Conservation (phyloP, 2,329 filamentous ascomycete genomes). For the Onygenales sp. region DNA sequence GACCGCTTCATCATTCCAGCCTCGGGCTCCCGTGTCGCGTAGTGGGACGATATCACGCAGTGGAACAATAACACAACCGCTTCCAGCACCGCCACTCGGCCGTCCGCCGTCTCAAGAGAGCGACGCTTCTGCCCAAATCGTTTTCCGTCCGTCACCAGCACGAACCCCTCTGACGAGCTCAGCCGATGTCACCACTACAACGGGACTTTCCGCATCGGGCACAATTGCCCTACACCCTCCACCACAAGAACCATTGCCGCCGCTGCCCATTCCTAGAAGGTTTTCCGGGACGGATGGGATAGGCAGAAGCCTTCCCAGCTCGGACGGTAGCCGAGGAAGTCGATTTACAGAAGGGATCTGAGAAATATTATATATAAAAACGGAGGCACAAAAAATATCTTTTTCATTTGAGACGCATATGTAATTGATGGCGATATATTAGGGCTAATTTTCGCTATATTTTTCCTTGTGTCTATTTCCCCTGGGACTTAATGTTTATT, state of each 20-base stretch:
- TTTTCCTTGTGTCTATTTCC: not conserved
- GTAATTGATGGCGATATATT: constrained; percentile 10
- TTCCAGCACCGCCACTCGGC: constrained; percentile 10
- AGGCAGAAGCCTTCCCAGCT: constrained; percentile 32
- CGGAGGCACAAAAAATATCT: not conserved
- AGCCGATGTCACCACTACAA: constrained; percentile 17
- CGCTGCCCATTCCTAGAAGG: constrained; percentile 10
- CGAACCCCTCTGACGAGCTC: constrained; percentile 33
- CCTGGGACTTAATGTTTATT: not conserved
- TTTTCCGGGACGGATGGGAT: constrained; percentile 26
- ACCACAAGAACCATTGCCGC: constrained; percentile 6
- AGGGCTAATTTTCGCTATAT: not conserved
- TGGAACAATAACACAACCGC: constrained; percentile 1
- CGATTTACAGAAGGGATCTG: constrained; percentile 31
- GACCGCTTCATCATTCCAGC: not conserved
- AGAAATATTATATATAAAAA: constrained; percentile 17
- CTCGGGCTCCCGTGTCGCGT: constrained; percentile 7
- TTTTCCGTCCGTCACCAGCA: constrained; percentile 35
- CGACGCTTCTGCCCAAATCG: constrained; percentile 19
- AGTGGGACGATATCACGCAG: constrained; percentile 1
- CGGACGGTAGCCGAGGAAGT: constrained; percentile 37
- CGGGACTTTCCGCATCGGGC: constrained; percentile 17
- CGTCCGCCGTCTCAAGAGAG: constrained; percentile 11
- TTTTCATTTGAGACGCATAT: constrained; percentile 10
- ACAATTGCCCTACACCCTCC: constrained; percentile 17